A percentile compares a stretch with the other conserved stretches of the same genome.
phyloP scores from a whole-genome alignment of 2,329 filamentous ascomycete species.

The Sclerotinia nivalis region DNA sequence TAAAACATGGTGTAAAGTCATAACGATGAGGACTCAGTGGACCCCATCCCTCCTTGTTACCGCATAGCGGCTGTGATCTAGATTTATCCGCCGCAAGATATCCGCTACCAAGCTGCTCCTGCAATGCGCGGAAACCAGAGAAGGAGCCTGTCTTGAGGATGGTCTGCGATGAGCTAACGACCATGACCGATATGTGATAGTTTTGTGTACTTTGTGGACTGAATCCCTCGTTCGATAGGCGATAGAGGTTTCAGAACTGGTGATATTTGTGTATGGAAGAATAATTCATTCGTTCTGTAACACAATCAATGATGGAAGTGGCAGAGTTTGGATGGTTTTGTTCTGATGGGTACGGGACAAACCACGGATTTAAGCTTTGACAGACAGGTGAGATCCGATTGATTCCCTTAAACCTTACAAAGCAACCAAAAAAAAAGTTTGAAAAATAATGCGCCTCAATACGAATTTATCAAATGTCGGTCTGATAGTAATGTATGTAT shows the following conservation, averaged over 20 bases:
- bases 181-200: slow-evolving; percentile 28
- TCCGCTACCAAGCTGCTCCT: slow-evolving; percentile 53
- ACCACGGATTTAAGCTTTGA: slow-evolving; percentile 17
- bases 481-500: too few relatives aligned
- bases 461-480: too few relatives aligned
- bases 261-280: slow-evolving; percentile 12
- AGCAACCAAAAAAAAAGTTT: slow-evolving; percentile 3
- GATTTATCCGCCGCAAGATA: slow-evolving; percentile 55
- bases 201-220: slow-evolving; percentile 20
- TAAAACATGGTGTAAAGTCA: slow-evolving; percentile 96
- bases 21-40: slow-evolving; percentile 83
- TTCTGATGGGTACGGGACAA: slow-evolving; percentile 6
- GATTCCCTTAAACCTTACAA: slow-evolving; percentile 14
- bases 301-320: slow-evolving; percentile 20
- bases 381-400: not conserved
- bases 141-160: slow-evolving; percentile 56
- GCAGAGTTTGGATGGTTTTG: slow-evolving; percentile 5
- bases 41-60: slow-evolving; percentile 92
- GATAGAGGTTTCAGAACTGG: slow-evolving; percentile 27
- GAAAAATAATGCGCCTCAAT: not conserved
- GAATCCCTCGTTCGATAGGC: slow-evolving; percentile 26
- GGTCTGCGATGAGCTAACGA: slow-evolving; percentile 31
- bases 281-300: slow-evolving; percentile 22
- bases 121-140: slow-evolving; percentile 54
- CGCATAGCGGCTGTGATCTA: slow-evolving; percentile 70